Conservation (phyloP, 139 green algal species). For the Chlamydomonas incerta region DNA sequence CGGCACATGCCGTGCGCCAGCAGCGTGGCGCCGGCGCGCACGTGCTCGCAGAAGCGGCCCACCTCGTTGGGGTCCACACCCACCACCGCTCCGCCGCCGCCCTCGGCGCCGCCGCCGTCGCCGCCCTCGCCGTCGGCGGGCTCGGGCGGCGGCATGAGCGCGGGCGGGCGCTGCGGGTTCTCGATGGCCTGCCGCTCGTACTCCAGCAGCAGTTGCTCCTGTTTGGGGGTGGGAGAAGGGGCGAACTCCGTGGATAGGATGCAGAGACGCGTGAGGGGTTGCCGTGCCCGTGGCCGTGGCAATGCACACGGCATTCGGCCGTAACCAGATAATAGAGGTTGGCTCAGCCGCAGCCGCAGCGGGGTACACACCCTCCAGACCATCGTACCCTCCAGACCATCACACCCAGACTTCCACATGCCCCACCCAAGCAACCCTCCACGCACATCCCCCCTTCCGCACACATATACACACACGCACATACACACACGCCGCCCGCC, state of each 20-base stretch:
- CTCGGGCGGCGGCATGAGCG: neutral
- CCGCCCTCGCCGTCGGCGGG: neutral
- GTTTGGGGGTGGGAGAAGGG: neutral
- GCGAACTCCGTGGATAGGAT: too few species aligned
- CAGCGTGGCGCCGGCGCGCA: conserved; percentile 5
- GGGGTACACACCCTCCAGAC: too few species aligned
- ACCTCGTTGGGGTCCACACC: neutral
- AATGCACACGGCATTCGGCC: too few species aligned
- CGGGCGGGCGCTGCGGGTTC: neutral
- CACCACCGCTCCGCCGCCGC: neutral
- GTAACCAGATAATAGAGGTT: too few species aligned
- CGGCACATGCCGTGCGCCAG: conserved; percentile 58
- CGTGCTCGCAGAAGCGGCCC: conserved; percentile 31
- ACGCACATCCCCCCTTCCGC: too few species aligned
- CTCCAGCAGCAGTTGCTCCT: conserved; percentile 19
- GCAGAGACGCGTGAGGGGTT: too few species aligned
- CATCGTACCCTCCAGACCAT: too few species aligned
- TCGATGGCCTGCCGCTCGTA: conserved; percentile 3
- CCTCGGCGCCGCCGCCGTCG: neutral
- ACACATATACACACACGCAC: neutral
- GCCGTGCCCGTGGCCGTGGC: too few species aligned
- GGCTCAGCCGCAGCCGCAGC: too few species aligned
- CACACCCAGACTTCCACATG: too few species aligned
- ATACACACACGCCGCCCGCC: neutral
- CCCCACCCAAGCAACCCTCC: too few species aligned